These are phyloP conservation scores for Xylaria sp. DNA, from an alignment of 2,329 filamentous ascomycete genomes.

Conservation along the genomic window DNA sequence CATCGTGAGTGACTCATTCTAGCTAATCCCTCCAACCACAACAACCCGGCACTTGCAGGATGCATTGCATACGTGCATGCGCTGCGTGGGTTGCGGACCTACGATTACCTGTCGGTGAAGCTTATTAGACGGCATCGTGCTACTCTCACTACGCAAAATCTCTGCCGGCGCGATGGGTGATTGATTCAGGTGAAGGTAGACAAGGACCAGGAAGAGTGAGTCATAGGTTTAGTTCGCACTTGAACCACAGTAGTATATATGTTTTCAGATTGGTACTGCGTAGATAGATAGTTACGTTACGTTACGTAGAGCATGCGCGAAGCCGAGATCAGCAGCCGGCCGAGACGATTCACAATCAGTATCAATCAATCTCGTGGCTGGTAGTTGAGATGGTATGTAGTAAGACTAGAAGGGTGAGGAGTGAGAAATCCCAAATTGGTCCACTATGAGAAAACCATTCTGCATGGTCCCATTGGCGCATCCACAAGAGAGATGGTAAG, in stretches of 20 bases:
- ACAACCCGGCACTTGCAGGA: constrained; percentile 36
- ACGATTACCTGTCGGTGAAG: constrained; percentile 35
- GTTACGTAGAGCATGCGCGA: background rate
- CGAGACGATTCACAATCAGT: background rate
- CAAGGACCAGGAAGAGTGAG: constrained; percentile 31
- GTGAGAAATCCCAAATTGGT: background rate
- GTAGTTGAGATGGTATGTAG: background rate
- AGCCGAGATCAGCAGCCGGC: constrained; percentile 18
- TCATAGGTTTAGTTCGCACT: constrained; percentile 23
- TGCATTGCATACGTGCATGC: constrained; percentile 26
- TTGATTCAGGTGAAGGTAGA: constrained; percentile 13
- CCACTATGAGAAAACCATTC: background rate
- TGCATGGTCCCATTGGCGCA: background rate
- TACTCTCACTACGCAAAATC: background rate
- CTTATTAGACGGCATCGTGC: constrained; percentile 5
- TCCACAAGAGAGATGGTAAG: background rate
- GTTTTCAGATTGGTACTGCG: background rate
- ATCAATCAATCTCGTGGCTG: constrained; percentile 7
- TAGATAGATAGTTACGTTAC: background rate
- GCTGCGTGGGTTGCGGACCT: constrained; percentile 23
- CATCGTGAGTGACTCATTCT: constrained; percentile 33
- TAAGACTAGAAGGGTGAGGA: background rate
- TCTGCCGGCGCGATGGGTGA: background rate
- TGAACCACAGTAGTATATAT: constrained; percentile 1
- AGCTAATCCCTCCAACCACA: constrained; percentile 39